phyloP scores from a whole-genome alignment of 73 alveolate species.

The Urostyla sp. region DNA sequence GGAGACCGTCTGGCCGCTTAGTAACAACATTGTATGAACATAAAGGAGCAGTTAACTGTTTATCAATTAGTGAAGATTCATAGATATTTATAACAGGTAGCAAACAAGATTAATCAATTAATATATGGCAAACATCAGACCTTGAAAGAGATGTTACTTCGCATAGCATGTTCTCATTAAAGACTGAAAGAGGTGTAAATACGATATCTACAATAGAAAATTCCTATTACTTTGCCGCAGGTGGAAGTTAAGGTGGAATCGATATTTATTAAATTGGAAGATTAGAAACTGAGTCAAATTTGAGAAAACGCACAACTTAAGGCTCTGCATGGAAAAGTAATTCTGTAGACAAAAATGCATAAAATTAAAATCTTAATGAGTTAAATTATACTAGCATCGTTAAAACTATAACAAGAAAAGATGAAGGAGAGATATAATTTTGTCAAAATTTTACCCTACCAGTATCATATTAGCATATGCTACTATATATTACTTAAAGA shows the following conservation, averaged over 20 bases:
- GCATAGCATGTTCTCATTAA: conserved; percentile 33
- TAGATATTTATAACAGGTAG: conserved; percentile 57
- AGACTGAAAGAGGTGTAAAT: conserved; percentile 29
- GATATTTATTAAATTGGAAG: conserved; percentile 62
- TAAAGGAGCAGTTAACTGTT: conserved; percentile 41
- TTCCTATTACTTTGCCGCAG: conserved; percentile 59
- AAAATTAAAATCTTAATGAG: not conserved
- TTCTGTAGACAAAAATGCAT: not conserved
- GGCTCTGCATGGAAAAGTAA: not conserved
- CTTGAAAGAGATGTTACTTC: conserved; percentile 44
- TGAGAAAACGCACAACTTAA: conserved; percentile 11
- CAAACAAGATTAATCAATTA: conserved; percentile 45
- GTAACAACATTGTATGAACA: conserved; percentile 65
- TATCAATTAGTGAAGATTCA: conserved; percentile 53
- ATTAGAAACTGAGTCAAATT: not conserved
- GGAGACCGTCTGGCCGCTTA: conserved; percentile 70
- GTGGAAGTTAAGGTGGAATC: conserved; percentile 42
- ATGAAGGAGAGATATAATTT: conserved; percentile 53
- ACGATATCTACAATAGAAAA: conserved; percentile 26
- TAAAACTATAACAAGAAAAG: conserved; percentile 39
- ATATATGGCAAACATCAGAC: conserved; percentile 55
- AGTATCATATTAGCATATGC: conserved; percentile 28
- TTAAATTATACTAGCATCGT: conserved; percentile 24
- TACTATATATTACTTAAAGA: conserved; percentile 51
- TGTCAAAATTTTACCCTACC: conserved; percentile 39